phyloP scores from a whole-genome alignment of 2,329 filamentous ascomycete genomes.

The Camillea tinctor region DNA sequence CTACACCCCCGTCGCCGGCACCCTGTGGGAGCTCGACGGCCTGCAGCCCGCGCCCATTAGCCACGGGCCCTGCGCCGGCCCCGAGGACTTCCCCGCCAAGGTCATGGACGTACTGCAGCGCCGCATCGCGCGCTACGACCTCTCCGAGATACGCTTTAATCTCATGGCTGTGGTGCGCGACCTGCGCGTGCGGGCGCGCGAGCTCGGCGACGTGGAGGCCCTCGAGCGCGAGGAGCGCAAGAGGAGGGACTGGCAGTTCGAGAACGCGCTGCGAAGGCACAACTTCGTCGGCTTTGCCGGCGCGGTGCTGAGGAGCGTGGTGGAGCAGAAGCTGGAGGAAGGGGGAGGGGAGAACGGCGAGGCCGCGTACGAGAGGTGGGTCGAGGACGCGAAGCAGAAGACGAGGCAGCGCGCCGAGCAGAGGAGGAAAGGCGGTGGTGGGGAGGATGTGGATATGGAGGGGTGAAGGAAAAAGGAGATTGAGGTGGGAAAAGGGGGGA shows the following conservation, averaged over 20 bases:
- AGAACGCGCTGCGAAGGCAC: conserved; percentile 87
- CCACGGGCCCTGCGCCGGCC: conserved; percentile 69
- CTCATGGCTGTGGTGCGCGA: conserved; percentile 90
- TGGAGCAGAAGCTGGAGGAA: conserved; percentile 67
- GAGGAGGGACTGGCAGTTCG: conserved; percentile 84
- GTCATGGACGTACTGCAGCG: conserved; percentile 85
- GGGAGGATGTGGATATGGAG: conserved; percentile 44
- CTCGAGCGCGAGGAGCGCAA: conserved; percentile 80
- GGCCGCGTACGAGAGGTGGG: conserved; percentile 69
- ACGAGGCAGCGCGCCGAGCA: conserved; percentile 45
- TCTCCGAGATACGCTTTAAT: conserved; percentile 91
- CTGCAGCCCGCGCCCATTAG: conserved; percentile 89
- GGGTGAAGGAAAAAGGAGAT: conserved; percentile 11
- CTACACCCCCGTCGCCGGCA: conserved; percentile 78
- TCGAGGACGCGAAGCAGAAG: conserved; percentile 64
- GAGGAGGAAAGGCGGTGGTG: conserved; percentile 31
- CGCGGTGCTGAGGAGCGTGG: conserved; percentile 84
- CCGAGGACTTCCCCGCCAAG: conserved; percentile 70
- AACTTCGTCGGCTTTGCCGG: conserved; percentile 97
- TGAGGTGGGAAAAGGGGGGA: background rate
- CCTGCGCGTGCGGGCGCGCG: conserved; percentile 70
- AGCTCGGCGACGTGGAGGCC: conserved; percentile 79
- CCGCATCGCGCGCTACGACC: conserved; percentile 80
- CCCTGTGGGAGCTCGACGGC: conserved; percentile 91
- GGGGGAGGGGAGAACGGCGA: no score